These are phyloP conservation scores for Alternaria sp. DNA, from an alignment of 2,329 filamentous ascomycete genomes.

Conservation along the genomic window DNA sequence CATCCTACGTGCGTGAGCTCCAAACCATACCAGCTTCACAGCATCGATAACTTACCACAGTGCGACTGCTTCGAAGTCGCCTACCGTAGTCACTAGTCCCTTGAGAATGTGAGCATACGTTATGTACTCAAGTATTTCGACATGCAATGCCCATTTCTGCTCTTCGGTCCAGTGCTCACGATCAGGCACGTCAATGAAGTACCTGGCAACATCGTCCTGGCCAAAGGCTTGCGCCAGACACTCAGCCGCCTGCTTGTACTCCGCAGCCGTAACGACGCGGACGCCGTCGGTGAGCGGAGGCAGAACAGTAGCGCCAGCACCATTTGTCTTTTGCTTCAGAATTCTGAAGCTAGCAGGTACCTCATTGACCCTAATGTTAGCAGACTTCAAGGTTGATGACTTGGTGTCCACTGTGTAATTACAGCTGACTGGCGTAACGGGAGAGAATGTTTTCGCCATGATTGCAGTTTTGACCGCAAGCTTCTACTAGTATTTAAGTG, in stretches of 20 bases:
- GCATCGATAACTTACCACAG: slow-evolving; percentile 71
- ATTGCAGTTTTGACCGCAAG: slow-evolving; percentile 52
- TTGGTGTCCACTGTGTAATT: slow-evolving; percentile 46
- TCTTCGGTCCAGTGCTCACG: slow-evolving; percentile 69
- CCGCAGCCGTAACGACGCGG: slow-evolving; percentile 69
- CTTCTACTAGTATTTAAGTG: slow-evolving; percentile 58
- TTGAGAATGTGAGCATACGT: slow-evolving; percentile 78
- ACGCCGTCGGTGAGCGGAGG: slow-evolving; percentile 59
- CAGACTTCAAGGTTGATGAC: slow-evolving; percentile 49
- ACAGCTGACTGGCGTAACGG: slow-evolving; percentile 40
- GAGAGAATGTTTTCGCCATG: slow-evolving; percentile 56
- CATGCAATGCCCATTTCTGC: slow-evolving; percentile 78
- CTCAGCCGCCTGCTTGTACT: slow-evolving; percentile 75
- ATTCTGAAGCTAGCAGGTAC: slow-evolving; percentile 43
- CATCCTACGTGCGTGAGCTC: slow-evolving; percentile 64
- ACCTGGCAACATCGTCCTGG: slow-evolving; percentile 76
- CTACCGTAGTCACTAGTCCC: slow-evolving; percentile 77
- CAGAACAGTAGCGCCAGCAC: slow-evolving; percentile 18
- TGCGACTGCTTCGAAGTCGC: slow-evolving; percentile 80
- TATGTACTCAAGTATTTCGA: slow-evolving; percentile 79
- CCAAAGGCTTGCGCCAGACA: slow-evolving; percentile 82
- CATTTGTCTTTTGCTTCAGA: slow-evolving; percentile 36
- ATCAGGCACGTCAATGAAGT: slow-evolving; percentile 78
- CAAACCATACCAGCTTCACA: not conserved
- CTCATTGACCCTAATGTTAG: slow-evolving; percentile 42